Conservation (phyloP, 345 rosid species). For the Pseudoturritis turrita region DNA sequence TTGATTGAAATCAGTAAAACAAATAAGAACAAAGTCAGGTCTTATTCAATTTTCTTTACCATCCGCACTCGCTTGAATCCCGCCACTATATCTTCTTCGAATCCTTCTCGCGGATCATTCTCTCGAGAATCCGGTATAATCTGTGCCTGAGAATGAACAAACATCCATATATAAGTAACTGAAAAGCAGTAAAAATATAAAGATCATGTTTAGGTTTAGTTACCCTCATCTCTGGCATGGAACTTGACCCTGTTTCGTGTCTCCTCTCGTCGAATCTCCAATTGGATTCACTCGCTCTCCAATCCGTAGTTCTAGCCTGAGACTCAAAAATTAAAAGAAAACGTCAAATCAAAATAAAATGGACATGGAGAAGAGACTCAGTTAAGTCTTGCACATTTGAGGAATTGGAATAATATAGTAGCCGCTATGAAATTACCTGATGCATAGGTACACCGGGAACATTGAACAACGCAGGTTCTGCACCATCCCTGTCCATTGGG, state of each 20-base stretch:
- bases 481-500: neutral
- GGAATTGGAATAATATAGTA: neutral
- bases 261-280: neutral
- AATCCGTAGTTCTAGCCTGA: neutral
- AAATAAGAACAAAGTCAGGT: neutral
- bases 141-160: neutral
- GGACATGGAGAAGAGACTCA: neutral
- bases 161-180: neutral
- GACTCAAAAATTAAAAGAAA: neutral
- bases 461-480: neutral
- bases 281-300: neutral
- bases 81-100: neutral
- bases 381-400: neutral
- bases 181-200: neutral
- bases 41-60: neutral
- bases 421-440: neutral
- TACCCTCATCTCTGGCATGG: neutral
- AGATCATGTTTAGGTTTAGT: neutral
- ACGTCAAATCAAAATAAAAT: neutral
- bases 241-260: neutral
- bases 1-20: no score
- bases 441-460: neutral
- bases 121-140: neutral
- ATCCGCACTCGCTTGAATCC: neutral
- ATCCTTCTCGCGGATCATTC: neutral